phyloP scores from a whole-genome alignment of 2,329 filamentous ascomycete genomes.

The Pseudopithomyces chartarum region DNA sequence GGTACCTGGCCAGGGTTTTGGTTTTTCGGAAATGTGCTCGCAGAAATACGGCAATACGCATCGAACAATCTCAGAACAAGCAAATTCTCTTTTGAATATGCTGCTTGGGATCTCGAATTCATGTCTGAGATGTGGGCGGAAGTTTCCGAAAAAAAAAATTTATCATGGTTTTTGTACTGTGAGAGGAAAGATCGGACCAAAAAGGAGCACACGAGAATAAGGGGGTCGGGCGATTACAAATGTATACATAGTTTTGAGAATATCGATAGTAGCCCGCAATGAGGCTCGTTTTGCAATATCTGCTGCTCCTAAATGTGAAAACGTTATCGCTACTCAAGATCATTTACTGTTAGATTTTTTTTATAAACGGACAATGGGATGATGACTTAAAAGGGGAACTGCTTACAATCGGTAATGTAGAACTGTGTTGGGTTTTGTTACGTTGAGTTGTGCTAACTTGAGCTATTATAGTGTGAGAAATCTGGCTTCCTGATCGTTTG shows the following conservation, averaged over 20 bases:
- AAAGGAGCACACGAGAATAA: not conserved
- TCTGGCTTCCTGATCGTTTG: no score
- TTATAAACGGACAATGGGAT: no score
- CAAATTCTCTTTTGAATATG: not conserved
- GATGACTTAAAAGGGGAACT: no score
- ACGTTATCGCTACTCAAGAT: no score
- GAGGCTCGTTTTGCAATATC: not conserved
- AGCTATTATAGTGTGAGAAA: no score
- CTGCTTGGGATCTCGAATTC: no score
- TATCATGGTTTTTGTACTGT: not conserved
- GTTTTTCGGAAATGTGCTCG: not conserved
- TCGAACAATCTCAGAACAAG: not conserved
- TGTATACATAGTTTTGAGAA: not conserved
- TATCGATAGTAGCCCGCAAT: constrained; percentile 4
- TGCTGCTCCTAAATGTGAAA: not conserved
- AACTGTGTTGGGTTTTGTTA: no score
- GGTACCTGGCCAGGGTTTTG: not conserved
- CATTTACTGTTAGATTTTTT: no score
- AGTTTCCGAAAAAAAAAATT: no score
- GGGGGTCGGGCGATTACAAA: not conserved
- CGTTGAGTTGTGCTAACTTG: no score
- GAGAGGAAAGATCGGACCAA: not conserved
- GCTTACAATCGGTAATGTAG: no score
- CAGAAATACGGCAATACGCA: not conserved
- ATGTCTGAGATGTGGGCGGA: no score